These are phyloP conservation scores for Phytophthora pistaciae DNA, from an alignment of 352 stramenopile species.

Conservation along the genomic window DNA sequence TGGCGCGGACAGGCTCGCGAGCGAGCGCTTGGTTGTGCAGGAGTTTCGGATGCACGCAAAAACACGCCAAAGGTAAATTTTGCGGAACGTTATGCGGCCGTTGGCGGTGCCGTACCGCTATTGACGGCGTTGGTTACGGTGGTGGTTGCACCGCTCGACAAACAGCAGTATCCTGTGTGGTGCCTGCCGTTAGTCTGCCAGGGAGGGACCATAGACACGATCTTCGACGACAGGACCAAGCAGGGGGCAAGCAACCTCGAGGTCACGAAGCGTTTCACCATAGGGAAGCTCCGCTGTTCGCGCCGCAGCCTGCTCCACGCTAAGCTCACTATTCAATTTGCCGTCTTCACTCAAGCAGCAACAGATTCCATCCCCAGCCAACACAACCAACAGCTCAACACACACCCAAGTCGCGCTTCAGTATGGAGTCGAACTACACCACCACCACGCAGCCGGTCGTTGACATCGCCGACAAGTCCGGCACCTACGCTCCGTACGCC, in stretches of 20 bases:
- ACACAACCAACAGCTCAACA: not conserved
- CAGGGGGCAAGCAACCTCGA: not conserved
- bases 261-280: slow-evolving; percentile 9
- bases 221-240: slow-evolving; percentile 2
- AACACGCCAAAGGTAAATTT: slow-evolving; percentile 1
- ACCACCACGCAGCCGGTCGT: slow-evolving; percentile 32
- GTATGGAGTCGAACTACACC: slow-evolving; percentile 30
- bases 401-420: slow-evolving; percentile 8
- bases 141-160: not conserved
- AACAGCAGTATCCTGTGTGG: not conserved
- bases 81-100: slow-evolving; percentile 3
- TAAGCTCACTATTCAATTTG: slow-evolving; percentile 21
- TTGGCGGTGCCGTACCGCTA: not conserved
- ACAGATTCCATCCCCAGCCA: slow-evolving; percentile 1
- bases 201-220: slow-evolving; percentile 10
- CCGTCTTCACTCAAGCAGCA: not conserved
- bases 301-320: not conserved
- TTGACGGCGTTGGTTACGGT: slow-evolving; percentile 9
- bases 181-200: slow-evolving; percentile 1
- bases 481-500: slow-evolving; percentile 33
- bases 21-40: not conserved
- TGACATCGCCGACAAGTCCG: slow-evolving; percentile 36
- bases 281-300: slow-evolving; percentile 1
- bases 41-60: slow-evolving; percentile 3
- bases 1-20: not conserved